These are phyloP conservation scores for Didymosphaeria variabile DNA, from an alignment of 2,329 filamentous ascomycete species.

Conservation along the genomic window DNA sequence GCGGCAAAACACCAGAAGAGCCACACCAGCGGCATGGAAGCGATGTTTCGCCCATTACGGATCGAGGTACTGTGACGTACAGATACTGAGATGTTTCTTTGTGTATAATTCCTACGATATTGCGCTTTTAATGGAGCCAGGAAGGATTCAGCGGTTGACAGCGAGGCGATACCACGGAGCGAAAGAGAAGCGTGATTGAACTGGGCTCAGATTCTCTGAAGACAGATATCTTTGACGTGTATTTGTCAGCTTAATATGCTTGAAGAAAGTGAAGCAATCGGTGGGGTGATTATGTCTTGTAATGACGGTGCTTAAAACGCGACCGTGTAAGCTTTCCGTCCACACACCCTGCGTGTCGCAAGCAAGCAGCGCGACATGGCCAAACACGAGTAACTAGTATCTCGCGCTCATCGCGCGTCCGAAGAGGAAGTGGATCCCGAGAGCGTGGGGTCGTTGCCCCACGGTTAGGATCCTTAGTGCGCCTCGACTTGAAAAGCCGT, in stretches of 20 bases:
- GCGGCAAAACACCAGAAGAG: conserved; percentile 38
- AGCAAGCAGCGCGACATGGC: background rate
- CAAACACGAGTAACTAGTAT: conserved; percentile 10
- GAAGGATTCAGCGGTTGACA: background rate
- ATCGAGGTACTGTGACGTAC: conserved; percentile 49
- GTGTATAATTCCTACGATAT: background rate
- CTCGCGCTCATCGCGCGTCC: conserved; percentile 22
- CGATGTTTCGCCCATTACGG: conserved; percentile 49
- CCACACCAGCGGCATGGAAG: conserved; percentile 21
- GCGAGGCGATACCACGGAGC: conserved; percentile 2
- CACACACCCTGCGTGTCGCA: background rate
- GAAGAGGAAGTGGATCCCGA: conserved; percentile 29
- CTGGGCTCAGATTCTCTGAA: background rate
- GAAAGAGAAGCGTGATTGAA: background rate
- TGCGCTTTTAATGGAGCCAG: background rate
- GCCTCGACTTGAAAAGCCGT: conserved; percentile 39
- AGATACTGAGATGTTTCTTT: conserved; percentile 38
- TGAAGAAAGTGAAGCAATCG: conserved; percentile 3
- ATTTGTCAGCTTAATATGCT: conserved; percentile 8
- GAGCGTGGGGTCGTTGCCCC: conserved; percentile 12
- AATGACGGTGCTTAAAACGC: conserved; percentile 10
- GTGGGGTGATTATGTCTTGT: background rate
- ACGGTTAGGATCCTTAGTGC: conserved; percentile 29
- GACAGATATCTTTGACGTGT: background rate
- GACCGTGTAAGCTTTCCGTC: background rate